These are phyloP conservation scores for Penicillium sp. DNA, from an alignment of 2,329 filamentous ascomycete species.

Conservation along the genomic window DNA sequence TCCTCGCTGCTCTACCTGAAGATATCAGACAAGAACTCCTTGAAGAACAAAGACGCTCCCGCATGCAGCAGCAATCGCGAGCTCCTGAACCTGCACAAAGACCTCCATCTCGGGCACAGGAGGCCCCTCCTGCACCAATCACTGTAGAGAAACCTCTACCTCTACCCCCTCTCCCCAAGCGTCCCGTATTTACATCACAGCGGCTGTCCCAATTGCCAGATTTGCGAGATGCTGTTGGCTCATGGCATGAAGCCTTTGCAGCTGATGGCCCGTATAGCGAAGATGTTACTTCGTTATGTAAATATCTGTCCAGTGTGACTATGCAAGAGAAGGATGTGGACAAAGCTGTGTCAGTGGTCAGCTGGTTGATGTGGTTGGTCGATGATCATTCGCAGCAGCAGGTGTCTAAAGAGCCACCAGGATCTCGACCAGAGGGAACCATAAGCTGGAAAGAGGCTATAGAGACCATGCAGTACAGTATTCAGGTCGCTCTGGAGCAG, in stretches of 20 bases:
- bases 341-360: conserved; percentile 68
- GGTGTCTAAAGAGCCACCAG: conserved; percentile 32
- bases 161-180: conserved; percentile 49
- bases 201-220: conserved; percentile 58
- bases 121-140: conserved; percentile 13
- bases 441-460: conserved; percentile 39
- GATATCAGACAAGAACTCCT: conserved; percentile 77
- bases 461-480: conserved; percentile 36
- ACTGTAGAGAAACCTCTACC: conserved; percentile 23
- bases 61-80: conserved; percentile 56
- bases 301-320: conserved; percentile 71
- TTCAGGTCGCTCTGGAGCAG: conserved; percentile 42
- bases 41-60: conserved; percentile 64
- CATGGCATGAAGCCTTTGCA: conserved; percentile 72
- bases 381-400: conserved; percentile 31
- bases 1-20: conserved; percentile 78
- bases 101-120: conserved; percentile 14
- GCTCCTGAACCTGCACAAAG: conserved; percentile 41
- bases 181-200: conserved; percentile 61
- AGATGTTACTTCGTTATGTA: conserved; percentile 71
- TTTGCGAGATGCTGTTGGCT: conserved; percentile 68
- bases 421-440: conserved; percentile 29
- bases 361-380: conserved; percentile 56
- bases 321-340: conserved; percentile 71
- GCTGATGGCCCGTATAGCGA: conserved; percentile 73